Evolutionary conservation across 257 asterid genomes (phyloP).

Genomic region (Nicotiana tomentosiformis): DNA sequence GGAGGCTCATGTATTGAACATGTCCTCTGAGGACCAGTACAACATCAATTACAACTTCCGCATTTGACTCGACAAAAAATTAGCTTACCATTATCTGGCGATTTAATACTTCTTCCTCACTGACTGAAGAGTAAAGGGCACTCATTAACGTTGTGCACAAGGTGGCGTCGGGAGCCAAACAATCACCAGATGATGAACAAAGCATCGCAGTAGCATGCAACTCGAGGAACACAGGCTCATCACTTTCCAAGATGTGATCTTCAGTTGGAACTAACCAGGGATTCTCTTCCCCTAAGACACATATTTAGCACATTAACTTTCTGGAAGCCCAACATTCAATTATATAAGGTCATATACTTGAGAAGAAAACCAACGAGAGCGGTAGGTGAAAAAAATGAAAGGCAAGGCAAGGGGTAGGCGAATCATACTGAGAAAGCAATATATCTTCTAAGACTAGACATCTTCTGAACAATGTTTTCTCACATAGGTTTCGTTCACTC

Average conservation of each 20-base stretch:
- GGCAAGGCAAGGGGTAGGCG: not conserved
- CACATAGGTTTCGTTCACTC: constrained; percentile 25
- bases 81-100: constrained; percentile 74
- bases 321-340: not conserved
- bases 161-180: constrained; percentile 79
- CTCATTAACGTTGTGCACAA: constrained; percentile 78
- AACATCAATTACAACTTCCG: not conserved
- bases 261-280: constrained; percentile 86
- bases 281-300: constrained; percentile 45
- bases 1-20: not conserved
- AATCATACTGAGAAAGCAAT: constrained; percentile 4
- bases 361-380: not conserved
- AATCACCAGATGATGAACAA: constrained; percentile 83
- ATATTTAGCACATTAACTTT: constrained; percentile 12
- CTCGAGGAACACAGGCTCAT: constrained; percentile 67
- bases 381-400: not conserved
- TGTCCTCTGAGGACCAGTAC: not conserved
- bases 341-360: not conserved
- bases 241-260: constrained; percentile 54
- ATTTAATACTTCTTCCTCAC: constrained; percentile 69
- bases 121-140: constrained; percentile 75
- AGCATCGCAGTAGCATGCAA: constrained; percentile 83
- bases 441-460: not conserved
- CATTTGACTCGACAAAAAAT: not conserved
- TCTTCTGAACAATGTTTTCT: not conserved